A percentile compares a stretch with the other conserved stretches of the same genome.
Evolutionary conservation across 2,329 filamentous ascomycete genomes (phyloP).

Genomic region (Alternaria triticina): DNA sequence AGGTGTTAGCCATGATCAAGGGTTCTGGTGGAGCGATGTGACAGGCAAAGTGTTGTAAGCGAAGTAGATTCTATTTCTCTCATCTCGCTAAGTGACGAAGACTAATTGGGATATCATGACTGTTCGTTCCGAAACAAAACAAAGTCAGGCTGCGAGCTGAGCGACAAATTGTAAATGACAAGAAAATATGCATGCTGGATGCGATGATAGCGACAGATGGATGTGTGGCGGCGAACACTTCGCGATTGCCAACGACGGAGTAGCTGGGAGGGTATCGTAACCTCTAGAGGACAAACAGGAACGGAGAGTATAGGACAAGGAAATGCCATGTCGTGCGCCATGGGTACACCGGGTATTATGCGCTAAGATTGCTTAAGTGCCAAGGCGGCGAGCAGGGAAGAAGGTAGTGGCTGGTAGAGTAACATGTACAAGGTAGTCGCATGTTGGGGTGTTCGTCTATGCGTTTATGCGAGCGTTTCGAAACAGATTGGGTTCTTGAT

Average conservation of each 20-base stretch:
- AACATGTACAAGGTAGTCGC: constrained; percentile 8
- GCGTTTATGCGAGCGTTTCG: constrained; percentile 23
- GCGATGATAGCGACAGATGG: constrained; percentile 22
- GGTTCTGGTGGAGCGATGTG: background rate
- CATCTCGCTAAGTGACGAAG: background rate
- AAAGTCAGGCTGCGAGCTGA: background rate
- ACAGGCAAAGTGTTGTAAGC: background rate
- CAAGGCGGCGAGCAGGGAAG: background rate
- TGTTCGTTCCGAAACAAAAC: background rate
- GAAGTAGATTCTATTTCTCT: background rate
- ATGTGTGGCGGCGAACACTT: constrained; percentile 20
- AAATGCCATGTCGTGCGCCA: constrained; percentile 6
- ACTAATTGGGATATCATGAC: constrained; percentile 3
- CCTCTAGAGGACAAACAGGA: constrained; percentile 1
- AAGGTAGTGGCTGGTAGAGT: background rate
- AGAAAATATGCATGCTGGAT: constrained; percentile 20
- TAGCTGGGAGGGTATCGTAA: constrained; percentile 14
- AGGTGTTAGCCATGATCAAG: background rate
- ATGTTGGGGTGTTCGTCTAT: constrained; percentile 3
- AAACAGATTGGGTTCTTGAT: constrained; percentile 20
- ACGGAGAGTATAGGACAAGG: background rate
- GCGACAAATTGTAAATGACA: background rate
- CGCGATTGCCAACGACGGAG: constrained; percentile 6
- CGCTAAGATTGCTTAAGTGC: background rate
- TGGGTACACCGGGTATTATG: constrained; percentile 22